Percentiles rank a stretch among this genome's conserved stretches.
phyloP scores from a whole-genome alignment of 345 rosid species.

The Populus pruinosa region DNA sequence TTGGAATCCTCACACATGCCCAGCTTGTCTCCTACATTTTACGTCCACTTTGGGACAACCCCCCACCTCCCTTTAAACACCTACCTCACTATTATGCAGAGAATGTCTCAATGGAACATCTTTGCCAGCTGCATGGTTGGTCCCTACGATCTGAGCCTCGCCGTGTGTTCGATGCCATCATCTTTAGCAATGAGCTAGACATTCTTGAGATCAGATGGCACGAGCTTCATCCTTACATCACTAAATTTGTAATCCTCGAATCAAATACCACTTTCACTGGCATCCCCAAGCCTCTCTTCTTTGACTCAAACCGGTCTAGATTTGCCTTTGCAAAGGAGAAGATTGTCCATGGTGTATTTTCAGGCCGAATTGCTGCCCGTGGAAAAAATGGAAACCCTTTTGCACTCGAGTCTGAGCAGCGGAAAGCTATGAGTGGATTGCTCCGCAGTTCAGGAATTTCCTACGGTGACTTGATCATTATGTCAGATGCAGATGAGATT shows the following conservation, averaged over 20 bases:
- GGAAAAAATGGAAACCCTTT: conserved; percentile 58
- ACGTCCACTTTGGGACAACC: conserved; percentile 89
- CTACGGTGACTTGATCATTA: conserved; percentile 64
- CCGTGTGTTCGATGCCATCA: conserved; percentile 63
- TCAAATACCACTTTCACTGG: conserved; percentile 93
- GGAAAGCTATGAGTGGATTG: conserved; percentile 62
- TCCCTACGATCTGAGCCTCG: conserved; percentile 56
- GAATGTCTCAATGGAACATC: conserved; percentile 77
- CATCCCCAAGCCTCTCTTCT: conserved; percentile 67
- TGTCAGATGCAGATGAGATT: conserved; percentile 83
- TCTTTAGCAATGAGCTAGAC: conserved; percentile 90
- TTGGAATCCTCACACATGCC: conserved; percentile 41
- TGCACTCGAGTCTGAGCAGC: conserved; percentile 56
- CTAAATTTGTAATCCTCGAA: conserved; percentile 75
- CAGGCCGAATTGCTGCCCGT: conserved; percentile 42
- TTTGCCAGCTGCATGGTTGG: conserved; percentile 87
- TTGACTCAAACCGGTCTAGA: conserved; percentile 44
- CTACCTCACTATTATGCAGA: conserved; percentile 92
- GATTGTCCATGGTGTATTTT: conserved; percentile 55
- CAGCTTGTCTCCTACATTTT: conserved; percentile 59
- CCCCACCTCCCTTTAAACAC: conserved; percentile 62
- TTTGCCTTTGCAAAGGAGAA: conserved; percentile 62
- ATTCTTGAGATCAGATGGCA: conserved; percentile 77
- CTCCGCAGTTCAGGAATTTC: conserved; percentile 57
- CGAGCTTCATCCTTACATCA: conserved; percentile 61